Base-by-base conservation (phyloP, 495 filamentous ascomycete genomes). In the Bathelium albidoporum region DNA sequence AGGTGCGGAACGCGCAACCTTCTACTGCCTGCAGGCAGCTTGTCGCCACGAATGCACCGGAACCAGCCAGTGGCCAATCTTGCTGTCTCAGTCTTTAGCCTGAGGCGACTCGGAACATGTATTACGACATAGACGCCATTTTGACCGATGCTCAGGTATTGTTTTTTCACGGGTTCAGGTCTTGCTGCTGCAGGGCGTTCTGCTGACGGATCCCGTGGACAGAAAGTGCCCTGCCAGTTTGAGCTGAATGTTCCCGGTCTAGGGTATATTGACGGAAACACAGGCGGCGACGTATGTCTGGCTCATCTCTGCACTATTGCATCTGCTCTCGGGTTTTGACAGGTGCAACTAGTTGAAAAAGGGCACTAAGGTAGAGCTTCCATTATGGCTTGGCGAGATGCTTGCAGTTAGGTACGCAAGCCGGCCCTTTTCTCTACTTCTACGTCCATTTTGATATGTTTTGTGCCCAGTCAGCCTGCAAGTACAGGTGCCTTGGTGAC, bases 171-270 rank as follows among this genome's bases (percentile, higher is more conserved):
- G 49, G 22, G 11, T 10, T 28, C 24, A n/a, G 20, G 49, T 29
- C 24, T 20, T 29, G 34, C 24, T 39, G 12, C 44, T 2, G 36
- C 16, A 36, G 52, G 16, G 14, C 7, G 22, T 41, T 58, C 43
- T 62, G 28, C 52, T 62, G 44, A 43, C 36, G 20, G 55, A 64
- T 67, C 9, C 69, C 43, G 32, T 16, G n/a, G n/a, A n/a, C 72
- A 97, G 89, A 97, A 96, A 89, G 82, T 97, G 22, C 94, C 94
- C 53, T 95, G 91, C 72, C 95, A 87, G 61, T 96, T 97, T 73
- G 87, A 95, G 66, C 84, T 96, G 66, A 87, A 90, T 45, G 84
- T 96, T 44, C 87, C 91, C 16, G 85, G 88, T 41, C 82, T 98
- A 45, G 93, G 94, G 62, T 89, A 93, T 71, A 79, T 98, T 59